These are phyloP conservation scores for Syzygium oleosum DNA, from an alignment of 345 rosid genomes.

Conservation along the genomic window DNA sequence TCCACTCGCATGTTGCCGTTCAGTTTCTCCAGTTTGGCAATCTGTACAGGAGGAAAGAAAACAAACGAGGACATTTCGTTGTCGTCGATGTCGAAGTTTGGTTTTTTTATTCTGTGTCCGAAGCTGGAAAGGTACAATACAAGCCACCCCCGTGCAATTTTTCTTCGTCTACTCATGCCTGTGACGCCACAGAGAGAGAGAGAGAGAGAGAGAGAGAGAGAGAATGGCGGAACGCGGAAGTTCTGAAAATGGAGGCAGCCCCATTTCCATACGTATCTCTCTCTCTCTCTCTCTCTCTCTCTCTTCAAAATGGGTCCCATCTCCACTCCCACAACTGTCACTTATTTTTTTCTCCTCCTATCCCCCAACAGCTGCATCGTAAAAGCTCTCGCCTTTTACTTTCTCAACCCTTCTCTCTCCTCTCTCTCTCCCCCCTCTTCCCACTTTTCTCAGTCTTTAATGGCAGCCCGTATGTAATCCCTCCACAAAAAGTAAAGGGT, in stretches of 20 bases:
- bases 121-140: not conserved
- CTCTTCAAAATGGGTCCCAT: conserved; percentile 5
- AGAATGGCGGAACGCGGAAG: not conserved
- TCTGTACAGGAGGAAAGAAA: not conserved
- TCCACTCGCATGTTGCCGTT: not conserved
- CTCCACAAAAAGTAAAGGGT: conserved; percentile 26
- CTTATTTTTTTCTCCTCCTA: not conserved
- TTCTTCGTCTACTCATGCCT: not conserved
- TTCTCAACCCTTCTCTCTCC: not conserved
- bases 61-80: not conserved
- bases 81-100: not conserved
- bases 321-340: conserved; percentile 8
- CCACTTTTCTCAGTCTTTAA: conserved; percentile 16
- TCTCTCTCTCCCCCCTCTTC: not conserved
- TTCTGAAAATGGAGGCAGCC: not conserved
- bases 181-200: not conserved
- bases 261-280: not conserved
- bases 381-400: not conserved
- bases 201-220: not conserved
- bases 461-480: conserved; percentile 24
- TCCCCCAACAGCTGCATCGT: not conserved
- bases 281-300: not conserved
- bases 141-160: not conserved
- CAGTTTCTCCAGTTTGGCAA: not conserved
- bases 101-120: not conserved